Conservation (phyloP, 2,329 filamentous ascomycete genomes). For the Fusarium buharicum region DNA sequence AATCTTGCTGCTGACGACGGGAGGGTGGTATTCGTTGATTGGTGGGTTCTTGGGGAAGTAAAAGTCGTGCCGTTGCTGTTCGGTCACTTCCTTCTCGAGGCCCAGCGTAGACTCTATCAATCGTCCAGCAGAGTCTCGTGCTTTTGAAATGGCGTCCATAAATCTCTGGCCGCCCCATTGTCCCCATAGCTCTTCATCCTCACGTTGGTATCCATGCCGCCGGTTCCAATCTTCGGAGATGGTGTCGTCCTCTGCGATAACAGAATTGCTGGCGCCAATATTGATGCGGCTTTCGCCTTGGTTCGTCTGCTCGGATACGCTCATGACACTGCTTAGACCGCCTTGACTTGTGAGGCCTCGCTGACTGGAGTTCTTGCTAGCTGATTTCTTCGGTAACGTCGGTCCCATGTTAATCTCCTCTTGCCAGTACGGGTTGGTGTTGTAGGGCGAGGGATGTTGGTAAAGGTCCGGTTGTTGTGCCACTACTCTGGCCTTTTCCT, state of each 20-base stretch:
- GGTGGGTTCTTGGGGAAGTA: constrained; percentile 74
- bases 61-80: constrained; percentile 67
- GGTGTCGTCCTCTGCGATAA: constrained; percentile 53
- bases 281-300: constrained; percentile 52
- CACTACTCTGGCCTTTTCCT: constrained; percentile 72
- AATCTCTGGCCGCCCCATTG: constrained; percentile 67
- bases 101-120: constrained; percentile 64
- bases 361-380: constrained; percentile 67
- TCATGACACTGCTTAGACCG: constrained; percentile 62
- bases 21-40: constrained; percentile 87
- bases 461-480: constrained; percentile 78
- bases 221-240: constrained; percentile 73
- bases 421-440: constrained; percentile 88
- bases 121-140: constrained; percentile 65
- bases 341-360: constrained; percentile 68
- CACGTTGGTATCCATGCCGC: constrained; percentile 78
- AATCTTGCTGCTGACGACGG: constrained; percentile 81
- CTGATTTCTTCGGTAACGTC: constrained; percentile 71
- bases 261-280: constrained; percentile 46
- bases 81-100: constrained; percentile 62
- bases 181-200: constrained; percentile 90
- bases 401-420: constrained; percentile 89
- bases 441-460: constrained; percentile 82
- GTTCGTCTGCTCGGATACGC: constrained; percentile 53
- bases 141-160: constrained; percentile 68